phyloP scores from a whole-genome alignment of 805 yeast species.

The Yamadazyma philogaea region DNA sequence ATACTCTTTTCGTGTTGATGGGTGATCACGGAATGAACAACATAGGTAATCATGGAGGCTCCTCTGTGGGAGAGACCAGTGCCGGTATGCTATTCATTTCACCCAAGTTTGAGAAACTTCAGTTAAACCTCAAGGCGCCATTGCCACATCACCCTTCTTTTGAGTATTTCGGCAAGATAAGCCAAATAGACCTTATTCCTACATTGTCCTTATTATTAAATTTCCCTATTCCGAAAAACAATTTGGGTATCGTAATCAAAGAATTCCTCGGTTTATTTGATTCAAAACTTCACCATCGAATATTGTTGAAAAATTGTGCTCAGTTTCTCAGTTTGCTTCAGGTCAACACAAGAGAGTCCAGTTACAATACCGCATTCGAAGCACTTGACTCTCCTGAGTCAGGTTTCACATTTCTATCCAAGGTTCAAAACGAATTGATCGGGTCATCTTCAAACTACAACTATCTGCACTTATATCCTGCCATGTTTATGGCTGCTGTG shows the following conservation, averaged over 20 bases:
- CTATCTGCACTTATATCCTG: conserved; percentile 42
- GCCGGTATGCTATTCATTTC: conserved; percentile 76
- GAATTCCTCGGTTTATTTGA: conserved; percentile 55
- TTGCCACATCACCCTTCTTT: conserved; percentile 40
- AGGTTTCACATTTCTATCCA: conserved; percentile 33
- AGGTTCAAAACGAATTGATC: conserved; percentile 50
- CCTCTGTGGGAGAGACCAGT: conserved; percentile 87
- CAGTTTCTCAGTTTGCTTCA: conserved; percentile 49
- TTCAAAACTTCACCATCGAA: conserved; percentile 27
- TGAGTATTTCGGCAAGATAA: conserved; percentile 50
- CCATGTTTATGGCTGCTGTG: conserved; percentile 27
- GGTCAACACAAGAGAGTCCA: conserved; percentile 25
- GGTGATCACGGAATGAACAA: conserved; percentile 99
- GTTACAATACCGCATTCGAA: conserved; percentile 6
- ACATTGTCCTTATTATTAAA: conserved; percentile 60
- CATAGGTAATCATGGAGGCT: conserved; percentile 95
- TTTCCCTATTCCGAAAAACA: conserved; percentile 67
- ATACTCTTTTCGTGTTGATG: conserved; percentile 66
- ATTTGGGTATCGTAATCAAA: conserved; percentile 66
- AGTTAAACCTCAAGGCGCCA: conserved; percentile 33
- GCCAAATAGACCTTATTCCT: conserved; percentile 74
- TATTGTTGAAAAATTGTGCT: conserved; percentile 52
- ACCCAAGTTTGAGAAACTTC: conserved; percentile 44
- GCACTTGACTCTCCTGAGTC: conserved; percentile 7
- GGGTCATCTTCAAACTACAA: conserved; percentile 72